These are phyloP conservation scores for Oryza coarctata DNA, from an alignment of 176 grass and related monocot genomes.

Conservation along the genomic window DNA sequence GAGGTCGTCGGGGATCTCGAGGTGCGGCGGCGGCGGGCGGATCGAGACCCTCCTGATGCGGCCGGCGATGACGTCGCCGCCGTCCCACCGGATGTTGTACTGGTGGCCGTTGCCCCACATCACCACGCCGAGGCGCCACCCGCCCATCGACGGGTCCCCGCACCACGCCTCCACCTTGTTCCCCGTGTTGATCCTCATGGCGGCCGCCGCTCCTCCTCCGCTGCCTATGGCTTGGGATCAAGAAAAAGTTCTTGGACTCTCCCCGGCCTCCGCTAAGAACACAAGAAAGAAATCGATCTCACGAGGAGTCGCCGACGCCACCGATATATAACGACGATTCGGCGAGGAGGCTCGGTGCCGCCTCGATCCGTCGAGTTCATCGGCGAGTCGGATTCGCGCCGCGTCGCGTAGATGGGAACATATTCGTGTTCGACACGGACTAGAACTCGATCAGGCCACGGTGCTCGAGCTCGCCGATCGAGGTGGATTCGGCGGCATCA, in stretches of 20 bases:
- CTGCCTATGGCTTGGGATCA: not conserved
- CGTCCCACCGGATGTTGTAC: constrained; percentile 47
- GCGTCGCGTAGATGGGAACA: not conserved
- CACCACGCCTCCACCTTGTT: constrained; percentile 52
- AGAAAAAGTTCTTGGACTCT: not conserved
- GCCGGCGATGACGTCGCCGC: not conserved
- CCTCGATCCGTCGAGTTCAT: not conserved
- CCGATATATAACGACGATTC: constrained; percentile 25
- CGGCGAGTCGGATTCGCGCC: not conserved
- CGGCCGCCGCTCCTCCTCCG: not conserved
- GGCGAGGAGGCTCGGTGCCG: not conserved
- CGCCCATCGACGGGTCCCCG: constrained; percentile 23
- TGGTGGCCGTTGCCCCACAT: constrained; percentile 60
- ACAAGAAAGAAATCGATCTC: not conserved
- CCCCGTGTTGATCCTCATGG: constrained; percentile 57
- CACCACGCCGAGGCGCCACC: constrained; percentile 64
- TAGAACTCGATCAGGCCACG: not conserved
- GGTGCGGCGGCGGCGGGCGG: constrained; percentile 47
- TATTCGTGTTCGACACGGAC: not conserved
- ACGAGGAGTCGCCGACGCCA: not conserved
- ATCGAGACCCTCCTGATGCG: constrained; percentile 51
- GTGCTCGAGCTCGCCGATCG: no score
- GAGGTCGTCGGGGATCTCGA: constrained; percentile 27
- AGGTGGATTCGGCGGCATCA: no score
- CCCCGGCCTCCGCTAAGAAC: not conserved